Evolutionary conservation across 768 basidiomycete species (phyloP), one percentile per base, ranked within the genome.

Genomic region (Leccinum olivaceopallidum): DNA sequence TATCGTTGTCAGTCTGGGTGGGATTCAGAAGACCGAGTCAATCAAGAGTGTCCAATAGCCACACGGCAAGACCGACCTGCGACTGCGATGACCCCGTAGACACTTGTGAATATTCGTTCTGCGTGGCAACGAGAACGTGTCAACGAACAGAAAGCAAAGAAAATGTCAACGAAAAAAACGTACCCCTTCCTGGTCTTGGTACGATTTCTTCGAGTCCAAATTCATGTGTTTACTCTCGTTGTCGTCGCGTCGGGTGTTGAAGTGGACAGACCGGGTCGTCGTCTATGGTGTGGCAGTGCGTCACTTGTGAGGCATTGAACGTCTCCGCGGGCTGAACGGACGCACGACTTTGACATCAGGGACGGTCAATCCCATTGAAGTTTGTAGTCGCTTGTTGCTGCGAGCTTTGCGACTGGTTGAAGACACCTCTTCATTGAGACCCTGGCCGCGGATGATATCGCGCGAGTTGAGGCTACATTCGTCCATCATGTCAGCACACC

Each of bases 351-450:
- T 73, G 16, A 2, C 13, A n/a, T 54, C 57, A 6, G 50, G 44
- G 10, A 60, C 52, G 26, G 63, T 57, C 18, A 74, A 44, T 14
- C 60, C 60, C 5, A 73, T 53, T 2, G 60, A 50, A 2, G 36
- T 28, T 2, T 60, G 60, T 5, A 65, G n/a, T 24, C 49, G 59
- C 9, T 24, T 26, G n/a, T 28, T 37, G 4, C 44, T n/a, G 4
- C 52, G n/a, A 0, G 32, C 28, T 14, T 63, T 60, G 24, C 51
- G 68, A 32, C 60, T 58, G 0, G 48, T 39, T 0, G 61, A 16
- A 10, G 70, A 63, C 1, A 65, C 68, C 53, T 73, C 72, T 57
- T 70, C 68, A 6, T 73, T 60, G n/a, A 70, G 3, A 37, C 72
- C 72, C 0, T 57, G 55, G 0, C 72, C 73, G 0, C 36, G 51